These are phyloP conservation scores for Cyclotella atomus DNA, from an alignment of 108 stramenopile genomes.

Conservation along the genomic window DNA sequence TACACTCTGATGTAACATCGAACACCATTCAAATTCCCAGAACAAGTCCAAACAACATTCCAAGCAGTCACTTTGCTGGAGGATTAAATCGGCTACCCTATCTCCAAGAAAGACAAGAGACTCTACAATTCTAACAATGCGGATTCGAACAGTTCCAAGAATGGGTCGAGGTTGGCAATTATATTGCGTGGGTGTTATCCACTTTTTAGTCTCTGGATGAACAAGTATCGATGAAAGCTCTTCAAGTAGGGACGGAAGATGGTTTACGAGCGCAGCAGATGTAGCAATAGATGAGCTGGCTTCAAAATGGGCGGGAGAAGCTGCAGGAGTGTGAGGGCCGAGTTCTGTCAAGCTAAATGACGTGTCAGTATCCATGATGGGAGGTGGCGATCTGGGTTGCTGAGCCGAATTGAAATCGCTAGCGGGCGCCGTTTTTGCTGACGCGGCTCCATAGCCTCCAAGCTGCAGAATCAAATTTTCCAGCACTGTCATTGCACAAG, in stretches of 20 bases:
- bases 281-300: slow-evolving; percentile 39
- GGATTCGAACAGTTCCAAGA: slow-evolving; percentile 80
- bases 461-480: slow-evolving; percentile 87
- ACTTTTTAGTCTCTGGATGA: slow-evolving; percentile 59
- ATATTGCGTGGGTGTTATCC: slow-evolving; percentile 74
- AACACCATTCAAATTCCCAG: slow-evolving; percentile 94
- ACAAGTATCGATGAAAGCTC: slow-evolving; percentile 50
- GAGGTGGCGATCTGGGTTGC: not conserved
- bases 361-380: not conserved
- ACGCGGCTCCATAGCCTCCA: slow-evolving; percentile 85
- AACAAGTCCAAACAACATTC: slow-evolving; percentile 89
- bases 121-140: slow-evolving; percentile 84
- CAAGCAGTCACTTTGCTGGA: slow-evolving; percentile 72
- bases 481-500: slow-evolving; percentile 81
- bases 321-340: slow-evolving; percentile 30
- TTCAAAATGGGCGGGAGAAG: not conserved
- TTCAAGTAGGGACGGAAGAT: slow-evolving; percentile 58
- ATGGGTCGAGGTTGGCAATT: slow-evolving; percentile 56
- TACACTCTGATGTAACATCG: slow-evolving; percentile 95
- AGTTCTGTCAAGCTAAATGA: slow-evolving; percentile 25
- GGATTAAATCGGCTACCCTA: slow-evolving; percentile 61
- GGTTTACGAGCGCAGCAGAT: slow-evolving; percentile 55
- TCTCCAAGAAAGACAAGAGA: slow-evolving; percentile 83
- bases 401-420: not conserved
- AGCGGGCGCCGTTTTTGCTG: slow-evolving; percentile 17